phyloP scores from a whole-genome alignment of 2,329 filamentous ascomycete genomes.

The Alternaria arbusti region DNA sequence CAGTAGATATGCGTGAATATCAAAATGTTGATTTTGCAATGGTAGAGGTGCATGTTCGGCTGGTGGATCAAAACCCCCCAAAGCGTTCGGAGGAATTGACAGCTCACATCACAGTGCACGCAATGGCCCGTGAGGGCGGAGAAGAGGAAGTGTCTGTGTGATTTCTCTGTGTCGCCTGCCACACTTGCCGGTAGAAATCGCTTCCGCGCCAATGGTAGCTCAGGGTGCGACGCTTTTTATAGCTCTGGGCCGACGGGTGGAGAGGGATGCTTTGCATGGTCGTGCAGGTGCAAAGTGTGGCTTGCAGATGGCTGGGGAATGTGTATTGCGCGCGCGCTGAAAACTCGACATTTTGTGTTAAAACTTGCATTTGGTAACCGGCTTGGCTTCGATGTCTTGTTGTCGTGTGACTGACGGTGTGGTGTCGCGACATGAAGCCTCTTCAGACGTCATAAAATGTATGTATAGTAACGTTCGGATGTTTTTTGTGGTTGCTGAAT shows the following conservation, averaged over 20 bases:
- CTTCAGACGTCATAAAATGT: conserved; percentile 8
- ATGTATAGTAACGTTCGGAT: not conserved
- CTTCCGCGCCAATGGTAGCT: conserved; percentile 25
- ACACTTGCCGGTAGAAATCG: conserved; percentile 13
- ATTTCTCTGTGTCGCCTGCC: conserved; percentile 29
- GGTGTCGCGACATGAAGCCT: not conserved
- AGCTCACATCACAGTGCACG: conserved; percentile 1
- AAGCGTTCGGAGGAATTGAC: conserved; percentile 1
- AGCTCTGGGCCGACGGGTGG: conserved; percentile 20
- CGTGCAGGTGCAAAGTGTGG: conserved; percentile 29
- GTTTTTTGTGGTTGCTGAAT: not conserved
- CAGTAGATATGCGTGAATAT: not conserved
- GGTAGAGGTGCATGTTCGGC: not conserved
- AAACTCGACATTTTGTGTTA: not conserved
- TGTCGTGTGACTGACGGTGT: not conserved
- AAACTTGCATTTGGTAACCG: conserved; percentile 12
- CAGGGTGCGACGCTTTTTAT: conserved; percentile 32
- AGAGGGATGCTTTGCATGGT: conserved; percentile 9
- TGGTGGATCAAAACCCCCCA: not conserved
- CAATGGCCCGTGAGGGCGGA: conserved; percentile 21
- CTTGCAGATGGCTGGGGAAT: conserved; percentile 25
- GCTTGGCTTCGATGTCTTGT: conserved; percentile 18
- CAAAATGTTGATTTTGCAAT: not conserved
- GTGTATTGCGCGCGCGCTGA: conserved; percentile 13
- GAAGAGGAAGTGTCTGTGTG: conserved; percentile 22